Conservation (phyloP, 768 basidiomycete species). For the Calvatia gigantea region DNA sequence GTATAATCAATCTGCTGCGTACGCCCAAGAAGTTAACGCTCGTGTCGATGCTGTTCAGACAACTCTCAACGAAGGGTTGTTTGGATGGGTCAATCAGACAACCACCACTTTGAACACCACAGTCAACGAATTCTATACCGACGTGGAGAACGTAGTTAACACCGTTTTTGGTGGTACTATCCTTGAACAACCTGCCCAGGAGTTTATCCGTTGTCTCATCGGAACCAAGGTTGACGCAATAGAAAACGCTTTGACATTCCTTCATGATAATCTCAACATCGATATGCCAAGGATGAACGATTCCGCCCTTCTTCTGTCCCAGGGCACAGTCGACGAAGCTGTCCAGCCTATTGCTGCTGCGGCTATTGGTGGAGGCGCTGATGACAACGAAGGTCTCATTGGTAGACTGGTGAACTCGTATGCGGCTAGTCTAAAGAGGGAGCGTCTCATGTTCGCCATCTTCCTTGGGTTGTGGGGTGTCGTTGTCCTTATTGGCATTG, state of each 20-base stretch:
- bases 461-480: conserved; percentile 83
- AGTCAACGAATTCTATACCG: conserved; percentile 81
- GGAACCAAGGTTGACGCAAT: conserved; percentile 88
- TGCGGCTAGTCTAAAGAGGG: conserved; percentile 67
- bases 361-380: conserved; percentile 60
- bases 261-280: conserved; percentile 83
- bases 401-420: conserved; percentile 74
- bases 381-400: conserved; percentile 58
- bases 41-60: conserved; percentile 69
- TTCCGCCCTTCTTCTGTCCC: conserved; percentile 73
- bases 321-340: conserved; percentile 65
- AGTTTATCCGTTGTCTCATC: conserved; percentile 85
- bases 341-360: conserved; percentile 79
- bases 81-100: conserved; percentile 94
- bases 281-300: conserved; percentile 77
- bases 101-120: conserved; percentile 86
- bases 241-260: conserved; percentile 85
- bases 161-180: conserved; percentile 82
- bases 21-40: conserved; percentile 73
- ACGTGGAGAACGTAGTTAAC: conserved; percentile 75
- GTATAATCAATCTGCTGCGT: conserved; percentile 73
- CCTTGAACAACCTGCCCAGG: conserved; percentile 76
- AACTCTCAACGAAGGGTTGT: conserved; percentile 80
- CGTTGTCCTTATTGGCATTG: conserved; percentile 77
- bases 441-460: conserved; percentile 78